phyloP scores from a whole-genome alignment of 2,329 filamentous ascomycete species.

The Calonectria hongkongensis region DNA sequence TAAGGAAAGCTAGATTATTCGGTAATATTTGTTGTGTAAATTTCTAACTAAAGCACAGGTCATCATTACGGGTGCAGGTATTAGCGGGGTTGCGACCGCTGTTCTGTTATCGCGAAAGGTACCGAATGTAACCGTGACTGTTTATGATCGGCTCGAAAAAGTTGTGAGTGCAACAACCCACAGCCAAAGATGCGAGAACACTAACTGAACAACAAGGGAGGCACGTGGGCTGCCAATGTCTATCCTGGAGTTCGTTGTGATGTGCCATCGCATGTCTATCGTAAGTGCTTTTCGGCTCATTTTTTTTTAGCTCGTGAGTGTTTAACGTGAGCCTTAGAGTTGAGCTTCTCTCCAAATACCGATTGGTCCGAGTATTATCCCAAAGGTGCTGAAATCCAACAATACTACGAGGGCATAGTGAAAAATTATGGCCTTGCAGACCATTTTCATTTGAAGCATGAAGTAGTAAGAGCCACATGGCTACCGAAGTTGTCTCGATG shows the following conservation, averaged over 20 bases:
- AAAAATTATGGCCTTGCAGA: background rate
- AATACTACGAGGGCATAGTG: constrained; percentile 11
- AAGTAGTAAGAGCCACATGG: constrained; percentile 5
- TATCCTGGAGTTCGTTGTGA: constrained; percentile 19
- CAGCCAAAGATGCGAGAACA: too few relatives aligned
- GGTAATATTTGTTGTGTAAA: too few relatives aligned
- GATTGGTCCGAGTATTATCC: constrained; percentile 17
- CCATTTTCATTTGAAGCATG: constrained; percentile 7
- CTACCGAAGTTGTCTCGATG: constrained; percentile 1
- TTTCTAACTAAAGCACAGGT: background rate
- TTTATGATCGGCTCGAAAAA: constrained; percentile 5
- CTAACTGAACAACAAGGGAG: background rate
- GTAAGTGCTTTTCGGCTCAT: background rate
- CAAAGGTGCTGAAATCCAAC: constrained; percentile 10
- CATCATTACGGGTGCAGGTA: background rate
- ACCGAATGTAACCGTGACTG: constrained; percentile 2
- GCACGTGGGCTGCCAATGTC: constrained; percentile 11
- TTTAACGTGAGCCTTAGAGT: background rate
- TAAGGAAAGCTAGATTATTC: background rate
- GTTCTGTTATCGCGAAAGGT: constrained; percentile 2
- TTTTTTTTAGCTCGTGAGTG: too few relatives aligned
- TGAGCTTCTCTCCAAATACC: constrained; percentile 16
- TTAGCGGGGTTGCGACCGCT: background rate
- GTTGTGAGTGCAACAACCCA: background rate
- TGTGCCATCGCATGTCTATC: constrained; percentile 14